Evolutionary conservation across 371 early-diverging fungal genomes (phyloP).

Genomic region (Paramicrosporidium saccamoebae): DNA sequence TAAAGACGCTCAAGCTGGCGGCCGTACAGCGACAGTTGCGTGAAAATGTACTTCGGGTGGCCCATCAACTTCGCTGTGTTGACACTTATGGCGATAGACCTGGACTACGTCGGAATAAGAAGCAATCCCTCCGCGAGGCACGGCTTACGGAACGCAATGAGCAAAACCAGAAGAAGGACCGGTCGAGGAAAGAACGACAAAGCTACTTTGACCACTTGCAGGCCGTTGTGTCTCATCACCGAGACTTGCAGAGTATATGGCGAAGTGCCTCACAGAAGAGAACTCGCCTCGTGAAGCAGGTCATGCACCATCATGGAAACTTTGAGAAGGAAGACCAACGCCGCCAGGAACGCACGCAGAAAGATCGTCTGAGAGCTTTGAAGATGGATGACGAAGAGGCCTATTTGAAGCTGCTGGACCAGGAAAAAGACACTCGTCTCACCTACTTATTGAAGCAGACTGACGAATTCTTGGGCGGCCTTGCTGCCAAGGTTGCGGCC

Average conservation of each 20-base stretch:
- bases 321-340: slow-evolving; percentile 67
- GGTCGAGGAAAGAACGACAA: slow-evolving; percentile 47
- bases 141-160: slow-evolving; percentile 64
- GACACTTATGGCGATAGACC: slow-evolving; percentile 39
- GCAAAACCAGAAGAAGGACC: slow-evolving; percentile 43
- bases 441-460: slow-evolving; percentile 58
- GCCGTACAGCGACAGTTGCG: slow-evolving; percentile 42
- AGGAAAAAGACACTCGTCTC: slow-evolving; percentile 73
- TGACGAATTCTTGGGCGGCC: slow-evolving; percentile 33
- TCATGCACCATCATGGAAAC: slow-evolving; percentile 31
- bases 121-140: slow-evolving; percentile 54
- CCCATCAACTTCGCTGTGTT: slow-evolving; percentile 25
- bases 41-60: slow-evolving; percentile 26
- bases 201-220: slow-evolving; percentile 36
- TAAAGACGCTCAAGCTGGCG: slow-evolving; percentile 31
- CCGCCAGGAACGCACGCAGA: slow-evolving; percentile 31
- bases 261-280: slow-evolving; percentile 19
- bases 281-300: slow-evolving; percentile 29
- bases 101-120: slow-evolving; percentile 49
- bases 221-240: slow-evolving; percentile 31
- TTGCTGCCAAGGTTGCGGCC: slow-evolving; percentile 32
- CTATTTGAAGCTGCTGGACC: slow-evolving; percentile 60
- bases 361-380: slow-evolving; percentile 76
- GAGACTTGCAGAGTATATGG: slow-evolving; percentile 28
- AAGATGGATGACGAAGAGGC: slow-evolving; percentile 74